A percentile compares a stretch with the other conserved stretches of the same genome.
phyloP scores from a whole-genome alignment of 2,329 filamentous ascomycete genomes.

The Coniochaeta ligniaria region DNA sequence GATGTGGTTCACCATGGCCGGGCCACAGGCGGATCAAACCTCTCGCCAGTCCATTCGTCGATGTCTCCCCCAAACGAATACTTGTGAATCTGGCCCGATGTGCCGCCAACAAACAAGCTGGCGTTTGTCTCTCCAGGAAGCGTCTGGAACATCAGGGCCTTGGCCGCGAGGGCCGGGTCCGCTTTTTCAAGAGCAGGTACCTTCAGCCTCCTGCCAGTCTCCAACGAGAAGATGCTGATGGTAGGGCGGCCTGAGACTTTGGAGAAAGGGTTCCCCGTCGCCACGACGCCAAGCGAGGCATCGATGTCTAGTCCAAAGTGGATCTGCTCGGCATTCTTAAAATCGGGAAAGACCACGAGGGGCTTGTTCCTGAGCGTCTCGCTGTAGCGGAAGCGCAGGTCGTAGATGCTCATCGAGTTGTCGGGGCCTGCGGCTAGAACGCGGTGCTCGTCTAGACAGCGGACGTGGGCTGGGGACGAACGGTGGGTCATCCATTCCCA shows the following conservation, averaged over 20 bases:
- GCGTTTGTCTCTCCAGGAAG: constrained; percentile 35
- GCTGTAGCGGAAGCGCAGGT: constrained; percentile 36
- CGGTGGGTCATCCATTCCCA: constrained; percentile 21
- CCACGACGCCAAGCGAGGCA: constrained; percentile 38
- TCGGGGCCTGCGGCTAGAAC: constrained; percentile 45
- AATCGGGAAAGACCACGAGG: constrained; percentile 39
- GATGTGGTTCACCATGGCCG: neutral
- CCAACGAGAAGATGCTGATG: constrained; percentile 41
- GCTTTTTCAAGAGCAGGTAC: constrained; percentile 15
- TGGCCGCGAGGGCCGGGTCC: constrained; percentile 24
- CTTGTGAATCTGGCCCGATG: constrained; percentile 28
- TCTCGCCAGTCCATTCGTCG: neutral
- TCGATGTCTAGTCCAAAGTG: constrained; percentile 46
- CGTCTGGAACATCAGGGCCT: constrained; percentile 35
- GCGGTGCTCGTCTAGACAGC: constrained; percentile 38
- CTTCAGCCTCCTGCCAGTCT: constrained; percentile 31
- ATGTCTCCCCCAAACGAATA: constrained; percentile 32
- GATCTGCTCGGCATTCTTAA: constrained; percentile 40
- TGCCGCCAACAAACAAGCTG: constrained; percentile 40
- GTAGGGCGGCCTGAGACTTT: constrained; percentile 18
- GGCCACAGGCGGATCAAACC: neutral
- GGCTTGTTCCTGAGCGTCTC: constrained; percentile 18
- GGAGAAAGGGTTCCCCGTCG: constrained; percentile 32
- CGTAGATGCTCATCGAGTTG: constrained; percentile 46
- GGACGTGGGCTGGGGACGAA: constrained; percentile 35